phyloP scores from a whole-genome alignment of 768 basidiomycete species.

The Nevesoporus exiguus region DNA sequence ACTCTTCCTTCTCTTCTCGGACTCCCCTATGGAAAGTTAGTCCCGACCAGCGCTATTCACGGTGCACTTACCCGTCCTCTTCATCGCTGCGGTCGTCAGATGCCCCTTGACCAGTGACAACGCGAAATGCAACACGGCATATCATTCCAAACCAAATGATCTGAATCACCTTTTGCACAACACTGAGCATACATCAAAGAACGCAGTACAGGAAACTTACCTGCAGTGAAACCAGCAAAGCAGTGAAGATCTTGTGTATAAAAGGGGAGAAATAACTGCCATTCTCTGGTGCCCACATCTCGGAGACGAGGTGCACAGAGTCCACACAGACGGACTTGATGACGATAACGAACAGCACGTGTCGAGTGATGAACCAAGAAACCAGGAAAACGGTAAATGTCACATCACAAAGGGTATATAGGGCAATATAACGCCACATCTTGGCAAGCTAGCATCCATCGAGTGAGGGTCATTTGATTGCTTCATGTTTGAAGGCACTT shows the following conservation, averaged over 20 bases:
- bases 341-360: conserved; percentile 72
- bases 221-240: conserved; percentile 58
- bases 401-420: conserved; percentile 63
- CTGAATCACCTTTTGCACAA: conserved; percentile 57
- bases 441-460: conserved; percentile 70
- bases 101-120: conserved; percentile 69
- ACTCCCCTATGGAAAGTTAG: conserved; percentile 18
- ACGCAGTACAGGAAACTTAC: conserved; percentile 32
- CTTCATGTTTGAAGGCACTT: conserved; percentile 30
- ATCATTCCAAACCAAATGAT: conserved; percentile 87
- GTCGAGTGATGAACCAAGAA: conserved; percentile 89
- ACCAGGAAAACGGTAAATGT: conserved; percentile 81
- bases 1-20: conserved; percentile 25
- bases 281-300: conserved; percentile 56
- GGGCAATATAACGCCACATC: conserved; percentile 83
- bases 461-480: conserved; percentile 1
- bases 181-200: conserved; percentile 3
- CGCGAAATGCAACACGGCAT: conserved; percentile 75
- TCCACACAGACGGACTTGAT: conserved; percentile 62
- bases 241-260: conserved; percentile 46
- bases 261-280: conserved; percentile 54
- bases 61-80: conserved; percentile 48
- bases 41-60: background rate
- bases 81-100: conserved; percentile 87
- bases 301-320: conserved; percentile 40